phyloP scores from a whole-genome alignment of 1,284 basidiomycete species.

The Tylopilus orsonianus region DNA sequence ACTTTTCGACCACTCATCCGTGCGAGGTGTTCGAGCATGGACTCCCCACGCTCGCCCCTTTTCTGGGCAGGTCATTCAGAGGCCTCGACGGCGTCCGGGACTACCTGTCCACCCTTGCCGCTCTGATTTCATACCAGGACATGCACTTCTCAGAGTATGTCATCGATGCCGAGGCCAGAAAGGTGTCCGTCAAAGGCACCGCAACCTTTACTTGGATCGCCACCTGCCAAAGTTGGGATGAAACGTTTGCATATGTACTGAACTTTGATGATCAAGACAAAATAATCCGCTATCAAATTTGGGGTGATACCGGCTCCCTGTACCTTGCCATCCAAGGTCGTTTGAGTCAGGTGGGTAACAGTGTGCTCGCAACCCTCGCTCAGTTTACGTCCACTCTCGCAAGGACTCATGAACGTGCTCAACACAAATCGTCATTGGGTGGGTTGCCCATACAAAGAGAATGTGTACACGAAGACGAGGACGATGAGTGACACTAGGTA shows the following conservation, averaged over 20 bases:
- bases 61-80: slow-evolving; percentile 51
- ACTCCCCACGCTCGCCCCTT: slow-evolving; percentile 53
- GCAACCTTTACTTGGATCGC: slow-evolving; percentile 58
- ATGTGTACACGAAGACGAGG: too few species aligned
- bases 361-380: background rate
- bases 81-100: slow-evolving; percentile 43
- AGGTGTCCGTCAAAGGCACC: slow-evolving; percentile 53
- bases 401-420: background rate
- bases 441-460: too few species aligned
- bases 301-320: slow-evolving; percentile 66
- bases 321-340: slow-evolving; percentile 59
- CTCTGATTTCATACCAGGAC: slow-evolving; percentile 42
- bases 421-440: background rate
- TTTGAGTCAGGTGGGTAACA: slow-evolving; percentile 28
- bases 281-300: slow-evolving; percentile 60
- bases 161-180: slow-evolving; percentile 39
- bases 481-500: background rate
- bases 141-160: slow-evolving; percentile 45
- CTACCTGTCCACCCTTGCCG: slow-evolving; percentile 52
- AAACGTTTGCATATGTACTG: slow-evolving; percentile 60
- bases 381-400: background rate
- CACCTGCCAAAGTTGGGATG: slow-evolving; percentile 52
- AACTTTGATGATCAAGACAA: slow-evolving; percentile 59
- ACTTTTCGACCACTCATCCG: slow-evolving; percentile 50
- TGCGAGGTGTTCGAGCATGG: slow-evolving; percentile 57